Conservation (phyloP, 176 grass and related monocot species). For the Paspalum notatum region DNA sequence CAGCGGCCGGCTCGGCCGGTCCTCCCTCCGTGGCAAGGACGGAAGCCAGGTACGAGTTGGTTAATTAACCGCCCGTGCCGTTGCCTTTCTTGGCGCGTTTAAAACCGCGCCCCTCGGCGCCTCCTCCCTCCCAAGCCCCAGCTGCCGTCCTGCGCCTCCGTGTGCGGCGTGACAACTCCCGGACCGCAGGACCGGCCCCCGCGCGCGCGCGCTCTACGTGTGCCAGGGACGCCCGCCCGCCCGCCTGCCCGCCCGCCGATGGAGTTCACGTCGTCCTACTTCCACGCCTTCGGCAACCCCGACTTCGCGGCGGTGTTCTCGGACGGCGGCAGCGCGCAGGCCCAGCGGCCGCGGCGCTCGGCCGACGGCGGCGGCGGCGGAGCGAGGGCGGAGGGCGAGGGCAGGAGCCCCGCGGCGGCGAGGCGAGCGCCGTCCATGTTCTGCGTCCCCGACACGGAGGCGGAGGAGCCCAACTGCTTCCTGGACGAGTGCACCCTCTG, state of each 20-base stretch:
- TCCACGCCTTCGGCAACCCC: constrained; percentile 62
- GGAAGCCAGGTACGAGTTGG: constrained; percentile 35
- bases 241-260: constrained; percentile 33
- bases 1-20: neutral
- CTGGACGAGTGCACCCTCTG: constrained; percentile 62
- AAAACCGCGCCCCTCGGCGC: constrained; percentile 9
- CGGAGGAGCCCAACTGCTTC: constrained; percentile 51
- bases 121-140: constrained; percentile 6
- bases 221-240: constrained; percentile 8
- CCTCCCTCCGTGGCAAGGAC: constrained; percentile 3
- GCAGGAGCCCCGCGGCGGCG: neutral
- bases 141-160: constrained; percentile 27
- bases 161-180: constrained; percentile 11
- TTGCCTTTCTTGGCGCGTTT: constrained; percentile 24
- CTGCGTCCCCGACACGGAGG: constrained; percentile 50
- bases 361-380: neutral
- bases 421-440: constrained; percentile 41
- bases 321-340: constrained; percentile 38
- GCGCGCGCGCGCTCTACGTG: neutral
- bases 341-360: constrained; percentile 23
- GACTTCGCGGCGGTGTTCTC: constrained; percentile 55
- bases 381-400: constrained; percentile 1
- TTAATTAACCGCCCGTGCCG: constrained; percentile 40
- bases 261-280: constrained; percentile 70
- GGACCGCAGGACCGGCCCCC: neutral